Conservation (phyloP, 495 filamentous ascomycete genomes). For the Penicillium fimorum region DNA sequence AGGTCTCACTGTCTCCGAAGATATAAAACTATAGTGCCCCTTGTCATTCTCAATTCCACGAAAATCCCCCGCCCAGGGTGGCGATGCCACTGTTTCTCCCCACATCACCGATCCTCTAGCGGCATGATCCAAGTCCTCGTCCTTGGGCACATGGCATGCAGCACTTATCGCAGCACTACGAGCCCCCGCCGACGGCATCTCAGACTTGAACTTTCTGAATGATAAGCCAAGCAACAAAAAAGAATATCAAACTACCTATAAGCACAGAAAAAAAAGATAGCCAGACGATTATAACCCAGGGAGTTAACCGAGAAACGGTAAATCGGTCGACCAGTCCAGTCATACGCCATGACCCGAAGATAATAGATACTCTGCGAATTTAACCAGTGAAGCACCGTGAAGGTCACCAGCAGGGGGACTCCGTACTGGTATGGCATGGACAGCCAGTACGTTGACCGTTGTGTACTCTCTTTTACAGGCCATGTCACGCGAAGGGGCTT, state of each 20-base stretch:
- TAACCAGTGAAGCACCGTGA: slow-evolving; percentile 39
- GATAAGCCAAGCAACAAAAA: slow-evolving; percentile 13
- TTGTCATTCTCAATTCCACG: slow-evolving; percentile 2
- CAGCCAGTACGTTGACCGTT: slow-evolving; percentile 43
- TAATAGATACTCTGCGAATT: slow-evolving; percentile 44
- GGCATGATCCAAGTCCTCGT: slow-evolving; percentile 1
- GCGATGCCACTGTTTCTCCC: slow-evolving; percentile 8
- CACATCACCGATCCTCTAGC: slow-evolving; percentile 5
- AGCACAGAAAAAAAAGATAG: slow-evolving; percentile 28
- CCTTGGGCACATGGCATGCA: slow-evolving; percentile 14
- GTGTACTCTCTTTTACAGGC: slow-evolving; percentile 37
- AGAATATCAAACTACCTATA: slow-evolving; percentile 22
- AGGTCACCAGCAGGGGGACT: slow-evolving; percentile 27
- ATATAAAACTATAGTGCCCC: slow-evolving; percentile 17
- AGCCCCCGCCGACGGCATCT: slow-evolving; percentile 41
- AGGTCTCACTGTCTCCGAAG: slow-evolving; percentile 7
- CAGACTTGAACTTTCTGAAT: slow-evolving; percentile 24
- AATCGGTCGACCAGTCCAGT: neutral
- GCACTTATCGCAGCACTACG: slow-evolving; percentile 50
- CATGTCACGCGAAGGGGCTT: slow-evolving; percentile 48
- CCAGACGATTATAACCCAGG: slow-evolving; percentile 30
- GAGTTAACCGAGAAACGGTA: slow-evolving; percentile 10
- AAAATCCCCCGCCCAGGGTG: neutral
- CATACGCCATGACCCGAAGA: slow-evolving; percentile 20
- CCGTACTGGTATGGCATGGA: slow-evolving; percentile 40